A percentile compares a stretch with the other conserved stretches of the same genome.
phyloP scores from a whole-genome alignment of 352 stramenopile species.

The Pilasporangium apinafurcum region DNA sequence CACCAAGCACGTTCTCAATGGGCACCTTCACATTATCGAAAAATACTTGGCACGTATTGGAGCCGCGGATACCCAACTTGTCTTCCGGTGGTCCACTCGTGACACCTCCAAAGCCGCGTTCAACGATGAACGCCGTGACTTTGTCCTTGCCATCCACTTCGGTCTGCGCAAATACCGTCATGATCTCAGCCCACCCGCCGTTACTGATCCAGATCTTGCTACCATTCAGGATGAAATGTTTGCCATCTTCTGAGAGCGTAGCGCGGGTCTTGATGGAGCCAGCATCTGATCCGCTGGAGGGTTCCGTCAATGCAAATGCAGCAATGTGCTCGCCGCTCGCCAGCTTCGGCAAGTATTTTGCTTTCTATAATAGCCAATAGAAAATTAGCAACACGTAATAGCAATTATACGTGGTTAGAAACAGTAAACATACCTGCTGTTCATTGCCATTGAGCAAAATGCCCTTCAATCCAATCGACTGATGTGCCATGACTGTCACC shows the following conservation, averaged over 20 bases:
- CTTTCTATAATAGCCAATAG: slow-evolving; percentile 33
- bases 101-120: slow-evolving; percentile 89
- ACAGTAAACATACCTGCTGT: slow-evolving; percentile 18
- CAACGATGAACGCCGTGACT: slow-evolving; percentile 97
- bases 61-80: slow-evolving; percentile 96
- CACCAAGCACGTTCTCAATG: slow-evolving; percentile 87
- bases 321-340: slow-evolving; percentile 83
- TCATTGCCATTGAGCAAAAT: slow-evolving; percentile 86
- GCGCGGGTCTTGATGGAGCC: slow-evolving; percentile 88
- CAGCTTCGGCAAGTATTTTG: slow-evolving; percentile 88
- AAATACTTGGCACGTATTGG: slow-evolving; percentile 94
- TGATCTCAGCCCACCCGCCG: slow-evolving; percentile 92
- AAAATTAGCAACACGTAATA: slow-evolving; percentile 1
- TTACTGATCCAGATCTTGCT: slow-evolving; percentile 98
- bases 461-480: slow-evolving; percentile 85
- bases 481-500: slow-evolving; percentile 84
- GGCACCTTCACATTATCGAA: slow-evolving; percentile 95
- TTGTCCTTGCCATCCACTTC: slow-evolving; percentile 95
- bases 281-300: slow-evolving; percentile 87
- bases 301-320: slow-evolving; percentile 88
- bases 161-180: slow-evolving; percentile 96
- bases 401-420: not conserved
- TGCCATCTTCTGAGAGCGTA: slow-evolving; percentile 86
- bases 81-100: slow-evolving; percentile 91
- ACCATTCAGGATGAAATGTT: slow-evolving; percentile 90